Percentiles rank a stretch among this genome's conserved stretches.
These are phyloP conservation scores for Quercus gilva DNA, from an alignment of 306 rosid genomes.

Conservation along the genomic window DNA sequence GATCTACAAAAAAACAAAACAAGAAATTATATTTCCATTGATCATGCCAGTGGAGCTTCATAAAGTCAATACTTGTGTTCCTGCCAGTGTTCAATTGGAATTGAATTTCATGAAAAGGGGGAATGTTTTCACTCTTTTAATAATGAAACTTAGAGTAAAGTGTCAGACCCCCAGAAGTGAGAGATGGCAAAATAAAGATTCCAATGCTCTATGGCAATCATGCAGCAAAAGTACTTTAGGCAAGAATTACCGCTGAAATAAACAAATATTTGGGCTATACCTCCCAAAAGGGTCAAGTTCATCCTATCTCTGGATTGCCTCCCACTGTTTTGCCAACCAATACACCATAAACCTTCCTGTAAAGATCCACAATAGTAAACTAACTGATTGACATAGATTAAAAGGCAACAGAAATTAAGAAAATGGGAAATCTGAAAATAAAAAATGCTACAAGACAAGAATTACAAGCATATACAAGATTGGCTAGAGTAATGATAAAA, in stretches of 20 bases:
- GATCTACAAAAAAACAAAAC: neutral
- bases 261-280: slow-evolving; percentile 40
- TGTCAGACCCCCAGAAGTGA: neutral
- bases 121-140: neutral
- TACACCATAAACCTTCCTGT: slow-evolving; percentile 86
- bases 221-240: neutral
- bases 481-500: neutral
- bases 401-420: slow-evolving; percentile 10
- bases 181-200: neutral
- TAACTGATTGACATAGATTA: slow-evolving; percentile 9
- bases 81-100: neutral
- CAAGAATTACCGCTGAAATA: neutral
- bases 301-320: slow-evolving; percentile 74
- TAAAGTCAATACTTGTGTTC: neutral
- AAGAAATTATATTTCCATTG: neutral
- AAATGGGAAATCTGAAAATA: slow-evolving; percentile 2
- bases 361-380: slow-evolving; percentile 26
- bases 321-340: slow-evolving; percentile 99
- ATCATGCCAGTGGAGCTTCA: neutral
- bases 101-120: neutral
- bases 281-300: slow-evolving; percentile 94
- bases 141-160: neutral
- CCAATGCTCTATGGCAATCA: neutral
- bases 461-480: neutral
- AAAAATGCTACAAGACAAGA: neutral